Percentiles rank a stretch among this genome's conserved stretches.
phyloP scores from a whole-genome alignment of 345 rosid species.

The rapeseed (Brassica napus) region Da-Ae NC_063434.1:6556001-6556500 shows the following conservation, averaged over 20 bases:
- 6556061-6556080: not conserved
- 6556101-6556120: constrained; percentile 21
- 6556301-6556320: constrained; percentile 98
- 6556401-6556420: not conserved
- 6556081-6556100: not conserved
- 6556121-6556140: not conserved
- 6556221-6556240: constrained; percentile 10
- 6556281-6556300: constrained; percentile 98
- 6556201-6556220: not conserved
- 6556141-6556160: not conserved
- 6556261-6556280: constrained; percentile 94
- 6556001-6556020: constrained; percentile 15
- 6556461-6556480: constrained; percentile 77
- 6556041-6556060: not conserved
- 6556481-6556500: constrained; percentile 64
- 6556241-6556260: constrained; percentile 90
- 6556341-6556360: constrained; percentile 18
- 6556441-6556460: constrained; percentile 91
- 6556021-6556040: not conserved
- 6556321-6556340: constrained; percentile 94
- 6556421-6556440: constrained; percentile 75
- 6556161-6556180: not conserved
- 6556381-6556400: not conserved
- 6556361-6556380: not conserved
- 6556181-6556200: constrained; percentile 20